Base-by-base conservation (phyloP, 108 stramenopile species). In the Nitzschia palea region DNA sequence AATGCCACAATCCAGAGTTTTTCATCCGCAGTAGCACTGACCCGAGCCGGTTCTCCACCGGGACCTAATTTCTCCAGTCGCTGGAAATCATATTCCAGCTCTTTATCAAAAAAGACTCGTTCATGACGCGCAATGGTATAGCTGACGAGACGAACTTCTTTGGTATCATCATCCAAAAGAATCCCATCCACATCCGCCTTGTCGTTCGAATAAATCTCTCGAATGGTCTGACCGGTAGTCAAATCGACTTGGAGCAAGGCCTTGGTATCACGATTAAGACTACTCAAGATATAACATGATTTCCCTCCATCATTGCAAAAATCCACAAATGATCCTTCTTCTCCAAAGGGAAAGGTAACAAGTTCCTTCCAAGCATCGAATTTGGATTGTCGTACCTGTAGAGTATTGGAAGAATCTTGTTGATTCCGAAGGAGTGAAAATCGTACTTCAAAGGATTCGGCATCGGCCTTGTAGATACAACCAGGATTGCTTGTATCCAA, bases 191-290 rank as follows among this genome's bases (percentile, higher is more conserved):
- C 77, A 79, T 86, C 76, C 54, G 74, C 74, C 27, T 80, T 78
- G 22, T 86, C 86, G 55, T 75, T 80, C 25, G 70, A 37, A 69
- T 68, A 81, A 60, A 84, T 80, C 47, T 79, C 83, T 31, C 80
- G 74, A 45, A 80, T 36, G 1, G 79, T 84, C 31, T 75, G 74
- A 6, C 82, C 82, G 4, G 80, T 81, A n/a, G 48, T 47, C 15
- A 81, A n/a, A 77, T 86, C 77, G 26, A 86, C 80, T 35, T 86
- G 83, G 34, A 84, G 51, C 64, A 86, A 68, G 1, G 86, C 86
- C 18, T 78, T 82, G 1, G 86, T 86, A 34, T 86, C 86, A 61
- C 86, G 58, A 9, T 70, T 80, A 18, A 84, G n/a, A 67, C 68
- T 79, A 27, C 70, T 73, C 10, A 73, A 75, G 20, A 86, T 55